Percentiles rank a stretch among this genome's conserved stretches.
phyloP scores from a whole-genome alignment of 768 basidiomycete genomes.

The Hygrophoropsis aurantiaca region DNA sequence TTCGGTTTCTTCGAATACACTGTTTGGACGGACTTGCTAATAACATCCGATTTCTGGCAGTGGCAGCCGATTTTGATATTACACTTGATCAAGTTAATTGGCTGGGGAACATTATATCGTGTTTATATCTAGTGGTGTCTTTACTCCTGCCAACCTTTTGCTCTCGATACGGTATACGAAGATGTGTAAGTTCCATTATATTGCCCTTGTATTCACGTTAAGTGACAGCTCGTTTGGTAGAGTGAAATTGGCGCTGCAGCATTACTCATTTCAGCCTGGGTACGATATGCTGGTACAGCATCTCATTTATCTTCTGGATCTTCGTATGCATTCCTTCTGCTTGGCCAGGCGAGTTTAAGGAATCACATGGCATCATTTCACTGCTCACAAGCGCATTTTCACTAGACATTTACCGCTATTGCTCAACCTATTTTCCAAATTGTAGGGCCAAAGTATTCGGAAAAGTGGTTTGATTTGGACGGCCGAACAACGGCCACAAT shows the following conservation, averaged over 20 bases:
- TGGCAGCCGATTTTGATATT: constrained; percentile 62
- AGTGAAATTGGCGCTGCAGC: constrained; percentile 56
- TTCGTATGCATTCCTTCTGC: constrained; percentile 67
- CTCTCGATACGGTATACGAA: constrained; percentile 57
- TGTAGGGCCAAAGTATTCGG: constrained; percentile 77
- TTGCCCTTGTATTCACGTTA: not conserved
- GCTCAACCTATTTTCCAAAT: constrained; percentile 77
- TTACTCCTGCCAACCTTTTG: constrained; percentile 58
- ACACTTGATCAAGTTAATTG: constrained; percentile 75
- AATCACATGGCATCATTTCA: not conserved
- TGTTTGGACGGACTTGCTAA: not conserved
- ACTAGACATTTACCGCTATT: constrained; percentile 59
- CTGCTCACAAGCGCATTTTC: not conserved
- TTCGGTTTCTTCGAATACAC: constrained; percentile 30
- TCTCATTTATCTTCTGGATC: constrained; percentile 47
- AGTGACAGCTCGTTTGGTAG: constrained; percentile 32
- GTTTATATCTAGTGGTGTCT: constrained; percentile 63
- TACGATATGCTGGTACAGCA: constrained; percentile 72
- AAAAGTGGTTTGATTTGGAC: constrained; percentile 78
- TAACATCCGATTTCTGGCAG: constrained; percentile 34
- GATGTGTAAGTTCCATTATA: constrained; percentile 48
- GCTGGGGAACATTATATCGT: constrained; percentile 69
- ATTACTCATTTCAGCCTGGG: constrained; percentile 67
- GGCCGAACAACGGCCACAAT: constrained; percentile 81
- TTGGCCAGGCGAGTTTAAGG: constrained; percentile 59